Evolutionary conservation across 2,329 filamentous ascomycete species (phyloP), one percentile per base, ranked within the genome.

Genomic region (Hymenoscyphus linearis): DNA sequence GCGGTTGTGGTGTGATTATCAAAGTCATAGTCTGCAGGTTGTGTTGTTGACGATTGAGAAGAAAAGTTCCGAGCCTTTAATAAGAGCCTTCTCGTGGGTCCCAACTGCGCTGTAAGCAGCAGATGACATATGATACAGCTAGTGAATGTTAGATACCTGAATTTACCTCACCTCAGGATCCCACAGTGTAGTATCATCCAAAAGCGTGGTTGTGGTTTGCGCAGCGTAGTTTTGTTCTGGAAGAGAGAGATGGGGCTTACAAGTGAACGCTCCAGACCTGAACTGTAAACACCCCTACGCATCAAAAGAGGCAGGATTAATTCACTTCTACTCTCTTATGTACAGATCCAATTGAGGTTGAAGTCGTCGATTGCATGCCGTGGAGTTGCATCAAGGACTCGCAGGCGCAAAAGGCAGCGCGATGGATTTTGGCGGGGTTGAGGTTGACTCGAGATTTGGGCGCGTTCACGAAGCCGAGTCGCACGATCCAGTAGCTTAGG

Each of bases 11-110:
- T 61, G 66, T 57, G n/a, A 72, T 61, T 63, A 72, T 63, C 26
- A 70, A 71, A 71, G 69, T 73, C 71, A 73, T 73, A 67, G 66
- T 72, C 63, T 62, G 56, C n/a, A n/a, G n/a, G n/a, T 62, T 40
- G 58, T 50, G 44, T 10, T 57, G 44, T 34, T 27, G 34, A 25
- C 16, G 14, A 22, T 34, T 27, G 37, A 25, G 3, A 9, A n/a
- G 50, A 47, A 52, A 60, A 55, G 18, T 13, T 59, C 18, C 2
- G 36, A 27, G 47, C 26, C 26, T 53, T 14, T 12, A 31, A 31
- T 12, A 12, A 25, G 52, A 27, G 26, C 25, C 52, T 34, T 34
- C 52, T 50, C 44, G 18, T 6, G 10, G 18, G 31, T 31, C 31
- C 25, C 18, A 25, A 50, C 44, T 4, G 18, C 44, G 9, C 22